Conservation (phyloP, 1,284 basidiomycete species). For the Tilletia horrida region DNA sequence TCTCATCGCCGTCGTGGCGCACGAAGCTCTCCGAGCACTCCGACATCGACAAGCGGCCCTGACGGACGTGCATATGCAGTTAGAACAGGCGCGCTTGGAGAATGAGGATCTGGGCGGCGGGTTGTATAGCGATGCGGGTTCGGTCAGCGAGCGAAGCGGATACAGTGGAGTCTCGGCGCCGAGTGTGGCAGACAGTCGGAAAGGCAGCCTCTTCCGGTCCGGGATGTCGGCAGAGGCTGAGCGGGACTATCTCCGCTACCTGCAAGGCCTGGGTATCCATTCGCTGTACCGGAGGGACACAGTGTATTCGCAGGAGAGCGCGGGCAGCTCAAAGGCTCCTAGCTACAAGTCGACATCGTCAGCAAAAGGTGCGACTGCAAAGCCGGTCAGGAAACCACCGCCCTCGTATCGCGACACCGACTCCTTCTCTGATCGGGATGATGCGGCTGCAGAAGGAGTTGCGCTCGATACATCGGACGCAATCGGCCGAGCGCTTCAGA, state of each 20-base stretch:
- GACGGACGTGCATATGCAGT: constrained; percentile 10
- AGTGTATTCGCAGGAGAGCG: neutral
- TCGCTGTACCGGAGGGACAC: neutral
- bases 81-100: constrained; percentile 8
- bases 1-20: neutral
- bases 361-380: neutral
- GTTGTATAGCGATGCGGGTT: neutral
- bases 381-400: neutral
- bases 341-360: neutral
- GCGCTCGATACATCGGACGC: neutral
- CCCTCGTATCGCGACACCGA: constrained; percentile 5
- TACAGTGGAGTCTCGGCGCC: neutral
- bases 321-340: neutral
- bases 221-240: constrained; percentile 4
- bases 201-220: neutral
- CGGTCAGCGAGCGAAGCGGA: neutral
- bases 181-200: neutral
- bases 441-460: neutral
- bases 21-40: constrained; percentile 1
- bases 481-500: constrained; percentile 1
- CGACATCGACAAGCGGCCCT: constrained; percentile 3
- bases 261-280: neutral
- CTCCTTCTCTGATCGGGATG: neutral
- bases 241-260: constrained; percentile 12
- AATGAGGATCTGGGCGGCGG: constrained; percentile 8